Percentiles rank a stretch among this genome's conserved stretches.
These are phyloP conservation scores for Lodderomyces theae DNA, from an alignment of 1,139 yeast genomes.

Conservation along the genomic window DNA sequence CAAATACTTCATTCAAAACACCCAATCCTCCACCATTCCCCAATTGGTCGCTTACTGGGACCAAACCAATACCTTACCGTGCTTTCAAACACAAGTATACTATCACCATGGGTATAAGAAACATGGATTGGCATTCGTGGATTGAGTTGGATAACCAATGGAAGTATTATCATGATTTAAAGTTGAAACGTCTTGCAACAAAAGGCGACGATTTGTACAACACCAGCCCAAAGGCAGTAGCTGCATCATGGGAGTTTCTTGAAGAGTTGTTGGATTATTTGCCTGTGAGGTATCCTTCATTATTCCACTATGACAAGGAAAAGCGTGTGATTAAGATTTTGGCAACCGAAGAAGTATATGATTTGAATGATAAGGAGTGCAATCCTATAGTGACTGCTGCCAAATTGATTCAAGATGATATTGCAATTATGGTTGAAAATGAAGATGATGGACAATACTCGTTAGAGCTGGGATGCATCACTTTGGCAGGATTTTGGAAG, in stretches of 20 bases:
- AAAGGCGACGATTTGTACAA: conserved; percentile 49
- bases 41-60: conserved; percentile 49
- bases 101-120: conserved; percentile 63
- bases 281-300: conserved; percentile 56
- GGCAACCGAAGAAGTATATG: conserved; percentile 47
- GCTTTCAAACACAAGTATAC: conserved; percentile 59
- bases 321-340: conserved; percentile 48
- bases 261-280: conserved; percentile 52
- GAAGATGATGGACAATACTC: conserved; percentile 50
- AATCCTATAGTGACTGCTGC: conserved; percentile 63
- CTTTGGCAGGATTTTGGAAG: conserved; percentile 67
- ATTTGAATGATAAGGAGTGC: conserved; percentile 16
- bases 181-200: conserved; percentile 45
- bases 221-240: conserved; percentile 50
- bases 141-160: conserved; percentile 66
- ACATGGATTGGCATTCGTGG: conserved; percentile 59
- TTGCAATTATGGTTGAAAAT: conserved; percentile 63
- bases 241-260: conserved; percentile 56
- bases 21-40: conserved; percentile 49
- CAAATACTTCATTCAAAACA: conserved; percentile 44
- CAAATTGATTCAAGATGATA: conserved; percentile 61
- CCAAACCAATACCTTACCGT: conserved; percentile 58
- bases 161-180: conserved; percentile 52
- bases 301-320: conserved; percentile 47
- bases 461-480: conserved; percentile 58